A percentile compares a stretch with the other conserved stretches of the same genome.
phyloP scores from a whole-genome alignment of 768 basidiomycete genomes.

The Lentinula detonsa region DNA sequence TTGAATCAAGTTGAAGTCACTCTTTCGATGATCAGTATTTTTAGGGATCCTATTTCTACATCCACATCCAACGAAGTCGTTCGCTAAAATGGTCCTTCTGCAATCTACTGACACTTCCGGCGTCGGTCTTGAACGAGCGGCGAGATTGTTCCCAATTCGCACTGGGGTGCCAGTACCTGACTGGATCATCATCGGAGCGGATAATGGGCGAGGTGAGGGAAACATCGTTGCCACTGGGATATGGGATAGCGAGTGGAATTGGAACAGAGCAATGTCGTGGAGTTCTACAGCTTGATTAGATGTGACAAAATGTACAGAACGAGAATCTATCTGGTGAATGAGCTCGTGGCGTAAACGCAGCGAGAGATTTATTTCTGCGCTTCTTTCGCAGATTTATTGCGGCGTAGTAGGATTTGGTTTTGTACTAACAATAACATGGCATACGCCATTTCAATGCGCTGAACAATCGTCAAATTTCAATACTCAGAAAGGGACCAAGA shows the following conservation, averaged over 20 bases:
- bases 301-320: neutral
- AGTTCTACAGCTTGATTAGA: neutral
- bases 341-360: no score
- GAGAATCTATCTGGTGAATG: no score
- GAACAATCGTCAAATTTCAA: neutral
- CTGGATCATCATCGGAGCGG: constrained; percentile 62
- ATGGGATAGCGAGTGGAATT: constrained; percentile 34
- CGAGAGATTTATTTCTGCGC: neutral
- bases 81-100: constrained; percentile 44
- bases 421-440: constrained; percentile 8
- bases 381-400: neutral
- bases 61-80: constrained; percentile 45
- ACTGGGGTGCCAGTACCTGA: constrained; percentile 76
- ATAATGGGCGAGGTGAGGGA: constrained; percentile 61
- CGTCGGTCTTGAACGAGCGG: constrained; percentile 57
- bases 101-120: constrained; percentile 40
- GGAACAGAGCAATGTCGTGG: constrained; percentile 46
- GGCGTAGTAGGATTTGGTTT: constrained; percentile 10
- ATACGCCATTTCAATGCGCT: constrained; percentile 8
- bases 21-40: constrained; percentile 3
- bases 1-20: neutral
- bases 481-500: neutral
- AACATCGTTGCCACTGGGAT: constrained; percentile 71
- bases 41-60: constrained; percentile 59
- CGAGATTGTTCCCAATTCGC: constrained; percentile 76